These are phyloP conservation scores for Xylaria castorea DNA, from an alignment of 495 filamentous ascomycete genomes.

Conservation along the genomic window DNA sequence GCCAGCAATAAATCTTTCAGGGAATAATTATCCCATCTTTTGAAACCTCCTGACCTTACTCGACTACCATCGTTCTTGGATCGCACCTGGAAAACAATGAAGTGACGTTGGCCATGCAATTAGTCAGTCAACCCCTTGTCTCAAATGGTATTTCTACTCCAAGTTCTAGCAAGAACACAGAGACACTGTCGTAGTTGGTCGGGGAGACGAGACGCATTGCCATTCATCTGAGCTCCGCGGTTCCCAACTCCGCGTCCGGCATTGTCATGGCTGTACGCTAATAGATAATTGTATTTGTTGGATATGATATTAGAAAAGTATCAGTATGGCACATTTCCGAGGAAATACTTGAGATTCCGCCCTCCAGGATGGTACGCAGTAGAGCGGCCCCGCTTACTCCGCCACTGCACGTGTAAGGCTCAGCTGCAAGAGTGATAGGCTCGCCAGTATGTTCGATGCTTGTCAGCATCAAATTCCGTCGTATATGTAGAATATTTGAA, in stretches of 20 bases:
- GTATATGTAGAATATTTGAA: neutral
- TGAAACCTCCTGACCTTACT: neutral
- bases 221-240: neutral
- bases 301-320: neutral
- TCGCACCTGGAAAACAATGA: neutral
- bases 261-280: neutral
- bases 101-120: conserved; percentile 13
- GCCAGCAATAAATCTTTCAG: neutral
- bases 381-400: conserved; percentile 18
- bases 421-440: conserved; percentile 29
- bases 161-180: neutral
- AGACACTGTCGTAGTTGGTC: neutral
- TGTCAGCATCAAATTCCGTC: neutral
- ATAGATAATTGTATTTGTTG: conserved; percentile 12
- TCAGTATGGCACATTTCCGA: neutral
- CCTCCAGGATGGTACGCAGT: neutral
- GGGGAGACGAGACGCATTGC: neutral
- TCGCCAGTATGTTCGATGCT: conserved; percentile 15
- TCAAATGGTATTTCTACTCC: neutral
- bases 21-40: conserved; percentile 8
- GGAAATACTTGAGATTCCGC: neutral
- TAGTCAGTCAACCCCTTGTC: neutral
- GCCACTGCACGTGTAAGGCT: conserved; percentile 30
- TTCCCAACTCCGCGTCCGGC: neutral
- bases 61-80: neutral